Evolutionary conservation across 768 basidiomycete species (phyloP), one percentile per base, ranked within the genome.

Genomic region (Serendipita sp.): DNA sequence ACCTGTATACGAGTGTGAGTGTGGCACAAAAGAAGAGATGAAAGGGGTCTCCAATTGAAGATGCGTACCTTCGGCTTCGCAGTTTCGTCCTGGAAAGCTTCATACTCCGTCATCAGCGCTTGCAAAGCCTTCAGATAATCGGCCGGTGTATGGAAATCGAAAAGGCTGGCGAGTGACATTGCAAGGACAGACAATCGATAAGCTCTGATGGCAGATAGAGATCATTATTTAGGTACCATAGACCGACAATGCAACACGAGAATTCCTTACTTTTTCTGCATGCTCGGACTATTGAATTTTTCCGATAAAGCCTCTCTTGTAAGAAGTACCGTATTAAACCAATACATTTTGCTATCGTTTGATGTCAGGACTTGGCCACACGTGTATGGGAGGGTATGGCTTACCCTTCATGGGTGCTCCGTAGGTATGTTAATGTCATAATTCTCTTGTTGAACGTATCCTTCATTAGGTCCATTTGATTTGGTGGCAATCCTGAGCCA

Each of bases 281-380:
- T 91, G 18, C 81, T 82, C 4, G 73, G 73, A 71, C 88, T 89
- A 69, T 78, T 83, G 72, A 92, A 93, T 64, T 81, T 82, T 60
- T 78, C 81, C 65, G 89, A 86, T 2, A 93, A 81, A 64, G 92
- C 92, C 16, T 76, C 70, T 56, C 81, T 82, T 64, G 86, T 84
- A 70, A 93, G 81, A 70, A 88, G 79, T 68, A 93, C 84, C 11
- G 92, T 93, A 72, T 91, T 88, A 70, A 89, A 89, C 90, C 90
- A 92, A 71, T 90, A 86, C 67, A 84, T 85, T 64, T 83, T 84
- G 63, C 90, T 92, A 71, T 32, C 38, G 28, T 45, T 45, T n/a
- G 63, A 32, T 3, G 34, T 37, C 7, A 66, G 48, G 2, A 38
- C 35, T 68, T 51, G 68, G 63, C 11, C 64, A 53, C 5, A 45